These are phyloP conservation scores for Populus hybrid DNA, from an alignment of 441 rosid genomes.

Conservation along the genomic window DNA sequence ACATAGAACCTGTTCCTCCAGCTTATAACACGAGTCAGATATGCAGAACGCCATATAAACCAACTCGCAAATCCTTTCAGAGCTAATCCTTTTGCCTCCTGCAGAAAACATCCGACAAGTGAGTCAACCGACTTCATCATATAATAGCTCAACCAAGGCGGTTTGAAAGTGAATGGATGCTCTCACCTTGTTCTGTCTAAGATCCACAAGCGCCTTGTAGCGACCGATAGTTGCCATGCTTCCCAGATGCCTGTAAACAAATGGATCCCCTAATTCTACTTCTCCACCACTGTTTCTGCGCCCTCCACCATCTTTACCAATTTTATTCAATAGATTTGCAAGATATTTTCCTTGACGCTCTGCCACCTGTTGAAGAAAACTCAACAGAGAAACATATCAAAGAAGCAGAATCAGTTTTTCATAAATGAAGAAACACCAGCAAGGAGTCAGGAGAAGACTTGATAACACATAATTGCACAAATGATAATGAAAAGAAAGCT, in stretches of 20 bases:
- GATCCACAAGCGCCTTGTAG: slow-evolving; percentile 85
- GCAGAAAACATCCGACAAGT: slow-evolving; percentile 10
- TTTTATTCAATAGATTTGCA: slow-evolving; percentile 49
- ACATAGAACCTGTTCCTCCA: slow-evolving; percentile 95
- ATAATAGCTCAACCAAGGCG: slow-evolving; percentile 3
- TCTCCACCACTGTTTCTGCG: slow-evolving; percentile 51
- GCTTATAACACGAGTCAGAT: slow-evolving; percentile 83
- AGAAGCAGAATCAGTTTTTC: background rate
- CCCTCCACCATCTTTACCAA: slow-evolving; percentile 69
- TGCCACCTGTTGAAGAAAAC: slow-evolving; percentile 54
- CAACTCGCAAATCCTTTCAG: slow-evolving; percentile 78
- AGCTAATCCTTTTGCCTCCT: slow-evolving; percentile 77
- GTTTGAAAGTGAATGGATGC: background rate
- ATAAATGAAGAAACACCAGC: background rate
- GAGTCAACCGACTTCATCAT: slow-evolving; percentile 1
- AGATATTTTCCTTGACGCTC: slow-evolving; percentile 87
- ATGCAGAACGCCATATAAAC: slow-evolving; percentile 96
- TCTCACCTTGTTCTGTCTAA: slow-evolving; percentile 75
- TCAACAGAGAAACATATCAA: background rate
- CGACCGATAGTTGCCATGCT: slow-evolving; percentile 94
- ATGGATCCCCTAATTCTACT: slow-evolving; percentile 54
- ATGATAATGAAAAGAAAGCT: background rate
- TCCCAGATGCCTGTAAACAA: slow-evolving; percentile 85
- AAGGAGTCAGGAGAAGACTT: background rate
- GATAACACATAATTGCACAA: background rate